These are phyloP conservation scores for Aristolochia californica DNA, from an alignment of 164 flowering plant species.

Conservation along the genomic window DNA sequence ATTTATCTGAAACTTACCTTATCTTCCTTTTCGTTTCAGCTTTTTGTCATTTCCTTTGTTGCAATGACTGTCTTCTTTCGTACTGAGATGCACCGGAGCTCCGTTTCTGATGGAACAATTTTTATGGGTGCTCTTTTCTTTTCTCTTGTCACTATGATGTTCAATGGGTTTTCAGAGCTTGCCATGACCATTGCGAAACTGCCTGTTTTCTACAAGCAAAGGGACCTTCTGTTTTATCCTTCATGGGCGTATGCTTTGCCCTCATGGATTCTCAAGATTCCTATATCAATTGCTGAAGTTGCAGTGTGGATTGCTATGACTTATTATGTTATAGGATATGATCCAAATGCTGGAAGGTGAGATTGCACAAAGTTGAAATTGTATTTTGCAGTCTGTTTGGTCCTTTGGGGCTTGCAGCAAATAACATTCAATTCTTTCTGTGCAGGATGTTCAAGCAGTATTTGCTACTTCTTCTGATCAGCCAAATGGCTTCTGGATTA, in stretches of 20 bases:
- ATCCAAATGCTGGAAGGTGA: slow-evolving; percentile 16
- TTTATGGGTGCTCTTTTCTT: slow-evolving; percentile 13
- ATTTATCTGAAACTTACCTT: neutral
- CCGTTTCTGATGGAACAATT: slow-evolving; percentile 8
- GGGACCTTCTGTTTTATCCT: slow-evolving; percentile 15
- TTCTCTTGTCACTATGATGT: slow-evolving; percentile 6
- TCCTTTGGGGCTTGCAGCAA: neutral
- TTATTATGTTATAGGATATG: slow-evolving; percentile 14
- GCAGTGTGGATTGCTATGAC: slow-evolving; percentile 6
- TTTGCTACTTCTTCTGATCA: slow-evolving; percentile 3
- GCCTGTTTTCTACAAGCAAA: slow-evolving; percentile 16
- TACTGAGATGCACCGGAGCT: slow-evolving; percentile 12
- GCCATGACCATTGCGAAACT: slow-evolving; percentile 15
- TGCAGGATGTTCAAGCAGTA: slow-evolving; percentile 14
- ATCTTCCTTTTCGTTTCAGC: slow-evolving; percentile 6
- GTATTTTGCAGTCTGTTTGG: neutral
- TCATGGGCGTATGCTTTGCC: slow-evolving; percentile 14
- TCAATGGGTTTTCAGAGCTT: slow-evolving; percentile 12
- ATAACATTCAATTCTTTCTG: neutral
- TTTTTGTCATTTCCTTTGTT: slow-evolving; percentile 3
- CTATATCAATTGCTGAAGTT: slow-evolving; percentile 9
- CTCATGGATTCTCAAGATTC: slow-evolving; percentile 13
- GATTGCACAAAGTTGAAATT: neutral
- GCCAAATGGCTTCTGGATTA: slow-evolving; percentile 7
- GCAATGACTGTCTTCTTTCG: slow-evolving; percentile 14